phyloP scores from a whole-genome alignment of 495 filamentous ascomycete genomes.

The Opeltia flavorubescens region DNA sequence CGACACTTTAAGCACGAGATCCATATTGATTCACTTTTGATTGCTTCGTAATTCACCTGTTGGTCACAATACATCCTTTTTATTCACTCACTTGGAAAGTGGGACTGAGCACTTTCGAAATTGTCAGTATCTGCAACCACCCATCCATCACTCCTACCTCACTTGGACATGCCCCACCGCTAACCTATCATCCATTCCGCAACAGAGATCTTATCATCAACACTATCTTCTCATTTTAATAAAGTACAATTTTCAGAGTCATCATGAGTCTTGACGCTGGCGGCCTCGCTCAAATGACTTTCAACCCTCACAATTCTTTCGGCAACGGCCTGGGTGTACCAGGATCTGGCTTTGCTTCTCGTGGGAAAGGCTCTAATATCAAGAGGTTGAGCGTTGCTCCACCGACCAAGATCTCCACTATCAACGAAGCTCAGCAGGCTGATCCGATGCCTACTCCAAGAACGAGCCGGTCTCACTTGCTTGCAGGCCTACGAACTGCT shows the following conservation, averaged over 20 bases:
- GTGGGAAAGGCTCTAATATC: constrained; percentile 65
- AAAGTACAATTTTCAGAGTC: constrained; percentile 2
- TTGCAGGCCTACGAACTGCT: constrained; percentile 85
- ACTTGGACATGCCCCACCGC: background rate
- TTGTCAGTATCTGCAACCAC: background rate
- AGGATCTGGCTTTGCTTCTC: constrained; percentile 66
- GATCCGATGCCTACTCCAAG: constrained; percentile 54
- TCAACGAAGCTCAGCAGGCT: constrained; percentile 50
- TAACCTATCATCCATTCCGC: too few relatives aligned
- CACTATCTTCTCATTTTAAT: background rate
- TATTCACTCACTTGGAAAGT: background rate
- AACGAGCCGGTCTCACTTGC: constrained; percentile 85
- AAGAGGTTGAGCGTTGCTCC: constrained; percentile 62
- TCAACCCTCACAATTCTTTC: constrained; percentile 50
- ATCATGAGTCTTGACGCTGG: constrained; percentile 88
- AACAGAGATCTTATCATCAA: constrained; percentile 1
- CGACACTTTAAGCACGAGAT: too few relatives aligned
- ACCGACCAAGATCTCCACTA: constrained; percentile 42
- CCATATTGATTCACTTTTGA: background rate
- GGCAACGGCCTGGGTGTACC: constrained; percentile 61
- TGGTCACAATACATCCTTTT: background rate
- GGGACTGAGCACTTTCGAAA: background rate
- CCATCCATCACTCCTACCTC: background rate
- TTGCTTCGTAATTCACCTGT: too few relatives aligned
- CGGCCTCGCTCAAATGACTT: constrained; percentile 99